Evolutionary conservation across 352 stramenopile genomes (phyloP).

Genomic region (Peronospora farinosa): DNA sequence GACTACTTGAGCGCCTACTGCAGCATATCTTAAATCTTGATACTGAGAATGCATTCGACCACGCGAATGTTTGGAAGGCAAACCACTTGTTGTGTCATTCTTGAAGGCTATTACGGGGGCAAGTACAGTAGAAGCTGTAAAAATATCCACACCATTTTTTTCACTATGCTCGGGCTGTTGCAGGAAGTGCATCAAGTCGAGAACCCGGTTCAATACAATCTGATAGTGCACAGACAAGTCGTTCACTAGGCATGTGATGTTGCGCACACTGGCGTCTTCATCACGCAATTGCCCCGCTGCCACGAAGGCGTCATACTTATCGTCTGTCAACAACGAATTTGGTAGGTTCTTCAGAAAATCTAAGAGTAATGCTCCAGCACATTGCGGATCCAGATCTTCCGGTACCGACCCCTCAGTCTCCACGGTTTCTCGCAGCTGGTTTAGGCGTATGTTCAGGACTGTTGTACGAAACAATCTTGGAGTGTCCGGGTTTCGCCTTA

Average conservation of each 20-base stretch:
- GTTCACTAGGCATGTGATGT: slow-evolving; percentile 76
- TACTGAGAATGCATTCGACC: slow-evolving; percentile 49
- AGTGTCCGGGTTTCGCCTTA: slow-evolving; percentile 52
- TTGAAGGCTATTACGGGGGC: slow-evolving; percentile 78
- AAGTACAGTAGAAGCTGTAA: slow-evolving; percentile 51
- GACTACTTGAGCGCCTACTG: slow-evolving; percentile 65
- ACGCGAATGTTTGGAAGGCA: slow-evolving; percentile 31
- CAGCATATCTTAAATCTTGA: slow-evolving; percentile 70
- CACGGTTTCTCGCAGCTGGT: slow-evolving; percentile 66
- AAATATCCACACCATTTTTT: slow-evolving; percentile 63
- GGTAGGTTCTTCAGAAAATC: slow-evolving; percentile 78
- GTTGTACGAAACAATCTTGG: slow-evolving; percentile 76
- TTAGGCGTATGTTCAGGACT: slow-evolving; percentile 62
- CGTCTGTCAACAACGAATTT: slow-evolving; percentile 63
- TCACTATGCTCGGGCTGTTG: slow-evolving; percentile 50
- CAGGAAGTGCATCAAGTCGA: slow-evolving; percentile 61
- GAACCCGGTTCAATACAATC: slow-evolving; percentile 64
- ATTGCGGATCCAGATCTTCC: slow-evolving; percentile 53
- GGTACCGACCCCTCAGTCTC: slow-evolving; percentile 60
- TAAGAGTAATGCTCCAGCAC: slow-evolving; percentile 58
- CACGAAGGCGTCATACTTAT: slow-evolving; percentile 81
- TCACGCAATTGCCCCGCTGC: slow-evolving; percentile 60
- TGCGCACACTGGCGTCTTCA: slow-evolving; percentile 67
- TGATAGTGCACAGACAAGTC: slow-evolving; percentile 63
- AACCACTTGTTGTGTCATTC: slow-evolving; percentile 41